Base-by-base conservation (phyloP, 2,329 filamentous ascomycete genomes). In the Escovopsis sp. region DNA sequence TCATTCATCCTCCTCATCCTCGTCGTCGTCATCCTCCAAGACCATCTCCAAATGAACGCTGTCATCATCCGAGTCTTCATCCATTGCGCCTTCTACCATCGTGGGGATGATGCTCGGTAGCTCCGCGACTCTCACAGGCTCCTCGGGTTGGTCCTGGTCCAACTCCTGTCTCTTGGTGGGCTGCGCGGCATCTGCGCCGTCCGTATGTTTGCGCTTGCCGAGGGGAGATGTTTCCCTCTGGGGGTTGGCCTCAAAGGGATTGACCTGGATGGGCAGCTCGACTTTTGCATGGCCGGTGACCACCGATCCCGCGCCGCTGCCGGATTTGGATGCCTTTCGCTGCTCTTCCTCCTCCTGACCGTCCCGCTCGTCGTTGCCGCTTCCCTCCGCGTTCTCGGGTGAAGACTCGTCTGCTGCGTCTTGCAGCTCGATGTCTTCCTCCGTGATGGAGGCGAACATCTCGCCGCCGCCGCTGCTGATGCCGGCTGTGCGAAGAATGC, bases 11-110 rank as follows among this genome's bases (percentile, higher is more conserved):
- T 45, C 43, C 5, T 47, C 48, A 1, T 53, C 41, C 3, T 49
- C 53, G 0, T 55, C 50, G 2, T 57, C 58, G 0, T 64, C 61
- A 13, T 67, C 66, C 9, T 74, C 70, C 9, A 75, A 50, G 31
- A 70, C 68, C 67, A 73, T 73, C 36, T 73, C 69, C 38, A 74
- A 54, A 51, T 73, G 66, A 11, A 73, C 63, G 39, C 69, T 62
- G 4, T 56, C 62, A 1, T 56, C 62, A 4, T 56, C 57, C 9
- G 38, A 39, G 1, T 51, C 54, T 1, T 46, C 50, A 3, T 38
- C 51, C 14, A 45, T 25, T 10, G 28, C 15, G 12, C 17, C 39
- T 14, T 42, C 36, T n/a, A 35, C 33, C 13, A 19, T 35, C 14
- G 26, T 40, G 5, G 40, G 35, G 19, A 50, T 41, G 11, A 45